These are phyloP conservation scores for Lotmaria passim DNA, from an alignment of 208 protist genomes.

Conservation along the genomic window DNA sequence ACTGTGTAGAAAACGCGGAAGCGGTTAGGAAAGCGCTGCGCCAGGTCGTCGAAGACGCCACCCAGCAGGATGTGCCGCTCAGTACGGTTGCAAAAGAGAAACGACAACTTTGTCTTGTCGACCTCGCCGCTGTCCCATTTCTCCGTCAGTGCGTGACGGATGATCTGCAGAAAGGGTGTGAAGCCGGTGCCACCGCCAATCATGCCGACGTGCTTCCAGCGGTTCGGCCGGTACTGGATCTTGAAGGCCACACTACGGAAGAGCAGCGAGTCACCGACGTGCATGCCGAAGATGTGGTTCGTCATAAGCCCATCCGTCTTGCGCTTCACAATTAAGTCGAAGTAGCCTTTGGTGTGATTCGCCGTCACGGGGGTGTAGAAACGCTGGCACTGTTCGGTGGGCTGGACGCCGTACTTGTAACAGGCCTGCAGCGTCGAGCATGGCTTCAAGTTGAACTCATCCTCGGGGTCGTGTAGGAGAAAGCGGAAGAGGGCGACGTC, in stretches of 20 bases:
- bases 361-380: constrained; percentile 92
- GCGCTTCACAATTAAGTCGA: constrained; percentile 91
- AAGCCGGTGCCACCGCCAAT: constrained; percentile 94
- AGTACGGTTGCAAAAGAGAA: constrained; percentile 94
- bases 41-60: constrained; percentile 87
- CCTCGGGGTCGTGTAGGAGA: constrained; percentile 67
- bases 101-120: constrained; percentile 89
- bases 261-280: constrained; percentile 84
- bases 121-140: constrained; percentile 61
- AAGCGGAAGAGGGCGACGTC: constrained; percentile 91
- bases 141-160: constrained; percentile 76
- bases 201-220: constrained; percentile 91
- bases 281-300: constrained; percentile 88
- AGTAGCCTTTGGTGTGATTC: constrained; percentile 86
- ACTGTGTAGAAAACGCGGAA: constrained; percentile 93
- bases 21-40: constrained; percentile 57
- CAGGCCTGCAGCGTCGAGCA: constrained; percentile 89
- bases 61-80: constrained; percentile 93
- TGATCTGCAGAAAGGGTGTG: constrained; percentile 94
- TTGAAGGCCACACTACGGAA: constrained; percentile 87
- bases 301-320: constrained; percentile 83
- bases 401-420: constrained; percentile 89
- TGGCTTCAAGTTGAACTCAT: constrained; percentile 86
- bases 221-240: constrained; percentile 85
- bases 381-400: constrained; percentile 83